Evolutionary conservation across 768 basidiomycete species (phyloP).

Genomic region (Tephrocybe rancida): DNA sequence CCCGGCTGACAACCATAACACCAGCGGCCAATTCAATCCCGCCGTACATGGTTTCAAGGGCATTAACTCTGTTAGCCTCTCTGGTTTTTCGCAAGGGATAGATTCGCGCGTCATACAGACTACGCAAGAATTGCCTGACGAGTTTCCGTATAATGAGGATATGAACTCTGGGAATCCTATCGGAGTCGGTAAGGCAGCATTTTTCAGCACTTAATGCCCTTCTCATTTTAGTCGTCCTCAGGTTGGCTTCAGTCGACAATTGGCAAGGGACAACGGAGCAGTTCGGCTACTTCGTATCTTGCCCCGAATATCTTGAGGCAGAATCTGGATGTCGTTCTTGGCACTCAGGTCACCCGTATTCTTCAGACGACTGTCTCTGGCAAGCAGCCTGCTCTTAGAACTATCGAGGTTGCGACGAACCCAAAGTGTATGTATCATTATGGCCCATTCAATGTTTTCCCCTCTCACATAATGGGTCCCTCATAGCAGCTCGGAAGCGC

Average conservation of each 20-base stretch:
- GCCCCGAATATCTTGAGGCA: neutral
- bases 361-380: neutral
- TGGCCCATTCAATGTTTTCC: neutral
- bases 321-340: neutral
- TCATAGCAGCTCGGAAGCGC: slow-evolving; percentile 15
- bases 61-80: slow-evolving; percentile 21
- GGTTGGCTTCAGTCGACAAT: neutral
- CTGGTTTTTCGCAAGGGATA: slow-evolving; percentile 17
- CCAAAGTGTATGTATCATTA: neutral
- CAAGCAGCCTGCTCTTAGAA: neutral
- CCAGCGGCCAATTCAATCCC: slow-evolving; percentile 28
- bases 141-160: slow-evolving; percentile 19
- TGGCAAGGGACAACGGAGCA: neutral
- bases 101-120: slow-evolving; percentile 25
- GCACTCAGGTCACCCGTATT: neutral
- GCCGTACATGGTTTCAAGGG: slow-evolving; percentile 28
- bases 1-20: slow-evolving; percentile 27
- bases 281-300: neutral
- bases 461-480: neutral
- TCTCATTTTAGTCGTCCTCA: neutral
- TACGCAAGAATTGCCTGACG: slow-evolving; percentile 17
- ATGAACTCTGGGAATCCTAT: slow-evolving; percentile 18
- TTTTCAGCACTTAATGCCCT: neutral
- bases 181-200: slow-evolving; percentile 14
- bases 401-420: neutral